phyloP scores from a whole-genome alignment of 2,329 filamentous ascomycete species.

The Fusarium verrucosum region DNA sequence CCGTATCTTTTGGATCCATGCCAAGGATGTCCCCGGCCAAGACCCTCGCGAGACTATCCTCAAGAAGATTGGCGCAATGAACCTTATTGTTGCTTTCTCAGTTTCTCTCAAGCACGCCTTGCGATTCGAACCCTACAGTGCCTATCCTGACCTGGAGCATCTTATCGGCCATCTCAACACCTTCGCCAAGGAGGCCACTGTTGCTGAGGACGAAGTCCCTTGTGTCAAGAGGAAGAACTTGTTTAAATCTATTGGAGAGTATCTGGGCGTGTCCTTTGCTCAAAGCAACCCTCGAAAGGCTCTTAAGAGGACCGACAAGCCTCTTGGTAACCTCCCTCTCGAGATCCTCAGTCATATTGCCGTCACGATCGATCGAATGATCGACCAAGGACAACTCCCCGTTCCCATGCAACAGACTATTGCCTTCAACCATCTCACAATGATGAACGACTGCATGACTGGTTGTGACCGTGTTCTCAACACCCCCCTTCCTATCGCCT shows the following conservation, averaged over 20 bases:
- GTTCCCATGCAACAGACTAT: slow-evolving; percentile 68
- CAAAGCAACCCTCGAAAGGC: slow-evolving; percentile 80
- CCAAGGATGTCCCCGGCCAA: slow-evolving; percentile 61
- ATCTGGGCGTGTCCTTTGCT: slow-evolving; percentile 79
- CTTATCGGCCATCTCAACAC: slow-evolving; percentile 78
- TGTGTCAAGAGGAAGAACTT: slow-evolving; percentile 57
- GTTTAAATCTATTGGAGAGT: slow-evolving; percentile 74
- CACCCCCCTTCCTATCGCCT: slow-evolving; percentile 83
- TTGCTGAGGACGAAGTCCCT: slow-evolving; percentile 49
- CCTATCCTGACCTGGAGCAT: slow-evolving; percentile 77
- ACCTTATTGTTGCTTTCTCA: slow-evolving; percentile 81
- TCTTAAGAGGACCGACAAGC: slow-evolving; percentile 76
- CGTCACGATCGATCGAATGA: slow-evolving; percentile 70
- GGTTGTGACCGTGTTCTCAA: slow-evolving; percentile 81
- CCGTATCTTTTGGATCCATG: slow-evolving; percentile 85
- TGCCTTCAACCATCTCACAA: slow-evolving; percentile 67
- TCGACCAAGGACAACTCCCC: slow-evolving; percentile 64
- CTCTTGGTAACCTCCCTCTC: slow-evolving; percentile 83
- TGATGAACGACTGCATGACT: slow-evolving; percentile 76
- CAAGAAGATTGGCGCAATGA: slow-evolving; percentile 77
- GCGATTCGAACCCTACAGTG: slow-evolving; percentile 82
- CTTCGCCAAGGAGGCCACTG: slow-evolving; percentile 68
- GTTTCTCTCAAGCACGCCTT: slow-evolving; percentile 82
- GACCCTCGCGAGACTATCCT: slow-evolving; percentile 73
- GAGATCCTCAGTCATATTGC: slow-evolving; percentile 81